Evolutionary conservation across 2,329 filamentous ascomycete species (phyloP).

Genomic region (Penicillium concentricum): DNA sequence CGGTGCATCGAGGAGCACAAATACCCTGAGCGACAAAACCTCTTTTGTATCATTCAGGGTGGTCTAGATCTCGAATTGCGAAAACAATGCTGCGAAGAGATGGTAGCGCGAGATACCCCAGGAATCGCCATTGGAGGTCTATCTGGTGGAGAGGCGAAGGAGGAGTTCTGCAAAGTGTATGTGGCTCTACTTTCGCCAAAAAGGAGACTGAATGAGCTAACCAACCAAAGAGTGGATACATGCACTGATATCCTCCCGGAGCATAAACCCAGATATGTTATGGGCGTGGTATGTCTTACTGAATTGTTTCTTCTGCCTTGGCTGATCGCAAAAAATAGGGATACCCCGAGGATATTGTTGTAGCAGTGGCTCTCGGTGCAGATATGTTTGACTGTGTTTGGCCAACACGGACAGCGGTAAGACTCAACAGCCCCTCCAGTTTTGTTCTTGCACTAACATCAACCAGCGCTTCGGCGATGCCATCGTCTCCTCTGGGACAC

Average conservation of each 20-base stretch:
- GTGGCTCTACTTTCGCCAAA: not conserved
- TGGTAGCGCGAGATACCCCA: constrained; percentile 87
- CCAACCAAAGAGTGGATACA: constrained; percentile 60
- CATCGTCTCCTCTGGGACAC: constrained; percentile 74
- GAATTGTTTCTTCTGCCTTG: not conserved
- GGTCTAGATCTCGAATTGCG: constrained; percentile 87
- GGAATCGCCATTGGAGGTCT: constrained; percentile 95
- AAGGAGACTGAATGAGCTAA: constrained; percentile 4
- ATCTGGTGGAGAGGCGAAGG: constrained; percentile 91
- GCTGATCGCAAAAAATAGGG: constrained; percentile 50
- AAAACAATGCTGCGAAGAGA: constrained; percentile 76
- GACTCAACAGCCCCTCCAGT: constrained; percentile 16
- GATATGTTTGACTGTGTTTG: constrained; percentile 99
- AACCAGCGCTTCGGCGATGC: constrained; percentile 82
- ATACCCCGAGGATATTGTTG: constrained; percentile 92
- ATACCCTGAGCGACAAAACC: constrained; percentile 78
- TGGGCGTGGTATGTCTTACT: constrained; percentile 72
- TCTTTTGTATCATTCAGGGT: constrained; percentile 98
- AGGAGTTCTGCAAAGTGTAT: constrained; percentile 81
- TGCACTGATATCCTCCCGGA: constrained; percentile 85
- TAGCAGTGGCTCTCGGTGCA: constrained; percentile 88
- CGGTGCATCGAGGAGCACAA: constrained; percentile 88
- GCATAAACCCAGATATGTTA: constrained; percentile 95
- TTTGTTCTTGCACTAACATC: not conserved
- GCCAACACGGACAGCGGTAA: constrained; percentile 86